These are phyloP conservation scores for Moricandia arvensis DNA, from an alignment of 345 rosid species.

Conservation along the genomic window DNA sequence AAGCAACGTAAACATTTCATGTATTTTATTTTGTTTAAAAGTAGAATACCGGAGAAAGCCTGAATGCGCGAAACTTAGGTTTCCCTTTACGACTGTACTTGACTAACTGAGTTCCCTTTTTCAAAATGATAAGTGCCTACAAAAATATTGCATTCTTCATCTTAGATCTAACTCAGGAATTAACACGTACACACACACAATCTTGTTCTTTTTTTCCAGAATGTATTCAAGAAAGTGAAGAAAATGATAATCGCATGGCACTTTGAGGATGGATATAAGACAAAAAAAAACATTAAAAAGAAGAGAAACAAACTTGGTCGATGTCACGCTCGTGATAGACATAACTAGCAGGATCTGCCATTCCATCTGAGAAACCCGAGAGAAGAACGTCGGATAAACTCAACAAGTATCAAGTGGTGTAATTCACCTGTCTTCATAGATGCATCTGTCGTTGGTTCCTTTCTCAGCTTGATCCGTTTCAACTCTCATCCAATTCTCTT, in stretches of 20 bases:
- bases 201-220: background rate
- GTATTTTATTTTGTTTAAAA: background rate
- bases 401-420: conserved; percentile 55
- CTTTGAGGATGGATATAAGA: background rate
- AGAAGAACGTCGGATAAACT: conserved; percentile 49
- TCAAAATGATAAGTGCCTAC: conserved; percentile 76
- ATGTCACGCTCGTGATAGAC: conserved; percentile 79
- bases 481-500: conserved; percentile 46
- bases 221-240: background rate
- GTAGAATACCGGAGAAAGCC: conserved; percentile 62
- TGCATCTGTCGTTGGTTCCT: conserved; percentile 57
- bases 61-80: conserved; percentile 84
- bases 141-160: background rate
- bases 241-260: background rate
- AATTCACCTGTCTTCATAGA: conserved; percentile 84
- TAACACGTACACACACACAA: background rate
- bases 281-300: background rate
- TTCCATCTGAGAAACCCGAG: conserved; percentile 85
- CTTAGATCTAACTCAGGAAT: background rate
- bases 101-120: conserved; percentile 82
- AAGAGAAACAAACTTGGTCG: conserved; percentile 58
- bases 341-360: conserved; percentile 93
- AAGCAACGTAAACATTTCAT: background rate
- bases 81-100: conserved; percentile 93
- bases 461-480: conserved; percentile 21